These are phyloP conservation scores for Colletotrichum plurivorum DNA, from an alignment of 2,329 filamentous ascomycete genomes.

Conservation along the genomic window DNA sequence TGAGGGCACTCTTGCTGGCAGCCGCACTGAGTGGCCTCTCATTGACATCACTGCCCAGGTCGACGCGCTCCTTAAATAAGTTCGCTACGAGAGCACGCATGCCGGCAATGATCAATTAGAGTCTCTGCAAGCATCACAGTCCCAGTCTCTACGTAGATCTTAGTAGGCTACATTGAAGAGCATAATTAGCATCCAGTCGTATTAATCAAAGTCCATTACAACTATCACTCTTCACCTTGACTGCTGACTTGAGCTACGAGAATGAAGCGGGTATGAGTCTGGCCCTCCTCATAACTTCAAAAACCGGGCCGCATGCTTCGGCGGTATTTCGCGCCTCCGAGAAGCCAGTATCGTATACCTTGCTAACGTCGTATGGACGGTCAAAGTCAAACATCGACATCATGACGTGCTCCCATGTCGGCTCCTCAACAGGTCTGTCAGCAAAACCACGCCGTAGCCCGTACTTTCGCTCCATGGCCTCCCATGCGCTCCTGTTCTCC, in stretches of 20 bases:
- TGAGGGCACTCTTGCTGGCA: conserved; percentile 32
- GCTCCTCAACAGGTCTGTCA: conserved; percentile 51
- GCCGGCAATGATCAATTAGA: too few relatives aligned
- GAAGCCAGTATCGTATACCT: conserved; percentile 57
- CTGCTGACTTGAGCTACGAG: not conserved
- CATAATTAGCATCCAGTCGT: too few relatives aligned
- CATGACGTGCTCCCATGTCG: conserved; percentile 58
- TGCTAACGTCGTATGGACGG: conserved; percentile 59
- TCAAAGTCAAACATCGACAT: conserved; percentile 60
- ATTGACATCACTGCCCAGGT: conserved; percentile 32
- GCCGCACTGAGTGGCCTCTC: conserved; percentile 31
- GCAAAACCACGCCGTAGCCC: conserved; percentile 54
- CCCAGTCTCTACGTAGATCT: too few relatives aligned
- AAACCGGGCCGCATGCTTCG: conserved; percentile 46
- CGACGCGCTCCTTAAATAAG: conserved; percentile 10
- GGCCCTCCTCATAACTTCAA: not conserved
- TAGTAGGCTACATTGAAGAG: too few relatives aligned
- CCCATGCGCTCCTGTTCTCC: conserved; percentile 49
- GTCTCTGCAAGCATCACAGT: too few relatives aligned
- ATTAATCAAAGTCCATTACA: too few relatives aligned
- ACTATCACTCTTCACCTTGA: too few relatives aligned
- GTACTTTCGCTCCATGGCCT: conserved; percentile 51
- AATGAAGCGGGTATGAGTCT: not conserved
- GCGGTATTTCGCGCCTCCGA: conserved; percentile 55
- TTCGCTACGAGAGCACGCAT: too few relatives aligned